Percentiles rank a stretch among this genome's conserved stretches.
phyloP scores from a whole-genome alignment of 139 green algal genomes.

The Medakamo hakoo region DNA sequence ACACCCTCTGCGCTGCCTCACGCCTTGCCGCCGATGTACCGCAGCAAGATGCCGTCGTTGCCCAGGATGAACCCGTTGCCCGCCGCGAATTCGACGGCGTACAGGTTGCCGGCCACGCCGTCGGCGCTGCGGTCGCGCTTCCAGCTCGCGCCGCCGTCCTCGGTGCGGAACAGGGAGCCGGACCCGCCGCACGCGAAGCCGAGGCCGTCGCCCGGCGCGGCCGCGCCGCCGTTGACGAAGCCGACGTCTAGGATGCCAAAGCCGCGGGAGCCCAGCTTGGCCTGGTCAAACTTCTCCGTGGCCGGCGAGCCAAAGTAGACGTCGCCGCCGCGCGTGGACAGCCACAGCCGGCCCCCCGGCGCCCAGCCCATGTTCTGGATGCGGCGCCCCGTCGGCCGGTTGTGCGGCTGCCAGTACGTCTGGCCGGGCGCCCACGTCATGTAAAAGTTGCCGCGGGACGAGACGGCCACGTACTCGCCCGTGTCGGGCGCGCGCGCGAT shows the following conservation, averaged over 20 bases:
- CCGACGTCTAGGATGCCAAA: slow-evolving; percentile 95
- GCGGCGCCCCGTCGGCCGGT: slow-evolving; percentile 67
- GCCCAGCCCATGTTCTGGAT: slow-evolving; percentile 96
- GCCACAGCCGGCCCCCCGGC: slow-evolving; percentile 59
- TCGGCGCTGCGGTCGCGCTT: slow-evolving; percentile 72
- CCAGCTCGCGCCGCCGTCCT: slow-evolving; percentile 85
- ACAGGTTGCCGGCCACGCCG: slow-evolving; percentile 89
- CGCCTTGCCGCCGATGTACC: slow-evolving; percentile 29
- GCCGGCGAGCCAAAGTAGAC: slow-evolving; percentile 27
- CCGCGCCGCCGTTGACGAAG: slow-evolving; percentile 26
- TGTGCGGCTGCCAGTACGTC: slow-evolving; percentile 86
- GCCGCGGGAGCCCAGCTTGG: slow-evolving; percentile 65
- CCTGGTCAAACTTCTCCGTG: slow-evolving; percentile 16
- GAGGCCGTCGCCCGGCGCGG: too few relatives aligned
- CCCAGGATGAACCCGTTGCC: slow-evolving; percentile 80
- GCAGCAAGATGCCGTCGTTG: slow-evolving; percentile 81
- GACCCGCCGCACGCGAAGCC: slow-evolving; percentile 82
- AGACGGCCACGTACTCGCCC: slow-evolving; percentile 89
- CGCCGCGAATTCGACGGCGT: slow-evolving; percentile 70
- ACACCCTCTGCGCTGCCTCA: background rate
- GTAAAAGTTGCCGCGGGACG: slow-evolving; percentile 95
- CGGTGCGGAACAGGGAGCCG: slow-evolving; percentile 63
- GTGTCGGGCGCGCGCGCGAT: slow-evolving; percentile 41
- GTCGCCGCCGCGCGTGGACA: slow-evolving; percentile 81
- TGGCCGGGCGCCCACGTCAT: slow-evolving; percentile 92